Evolutionary conservation across 768 basidiomycete species (phyloP).

Genomic region (Collybiopsis luxurians): DNA sequence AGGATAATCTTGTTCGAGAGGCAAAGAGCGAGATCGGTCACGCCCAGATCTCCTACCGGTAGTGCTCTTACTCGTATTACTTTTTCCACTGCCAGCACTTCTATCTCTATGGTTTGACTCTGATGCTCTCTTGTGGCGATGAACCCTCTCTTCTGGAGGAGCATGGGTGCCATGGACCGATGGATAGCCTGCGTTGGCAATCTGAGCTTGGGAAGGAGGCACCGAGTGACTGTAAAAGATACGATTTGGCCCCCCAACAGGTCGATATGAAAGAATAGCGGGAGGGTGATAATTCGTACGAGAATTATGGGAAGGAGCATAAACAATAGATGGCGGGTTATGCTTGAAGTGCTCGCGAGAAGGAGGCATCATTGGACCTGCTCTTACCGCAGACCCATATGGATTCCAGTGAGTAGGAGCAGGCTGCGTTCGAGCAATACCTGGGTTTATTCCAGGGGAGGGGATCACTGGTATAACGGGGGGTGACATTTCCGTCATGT

Average conservation of each 20-base stretch:
- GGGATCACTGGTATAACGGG: slow-evolving; percentile 12
- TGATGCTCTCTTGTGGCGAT: slow-evolving; percentile 21
- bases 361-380: slow-evolving; percentile 34
- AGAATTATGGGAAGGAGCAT: slow-evolving; percentile 51
- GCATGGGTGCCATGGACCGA: slow-evolving; percentile 38
- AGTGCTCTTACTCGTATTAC: slow-evolving; percentile 15
- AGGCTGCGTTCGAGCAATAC: slow-evolving; percentile 39
- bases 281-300: slow-evolving; percentile 58
- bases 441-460: slow-evolving; percentile 26
- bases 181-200: slow-evolving; percentile 32
- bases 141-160: slow-evolving; percentile 11
- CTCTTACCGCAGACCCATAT: slow-evolving; percentile 14
- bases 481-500: slow-evolving; percentile 18
- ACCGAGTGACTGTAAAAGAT: slow-evolving; percentile 70
- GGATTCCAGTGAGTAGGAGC: slow-evolving; percentile 29
- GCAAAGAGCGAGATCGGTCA: slow-evolving; percentile 23
- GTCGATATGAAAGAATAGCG: slow-evolving; percentile 53
- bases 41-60: slow-evolving; percentile 20
- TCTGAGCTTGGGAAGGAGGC: slow-evolving; percentile 38
- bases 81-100: slow-evolving; percentile 19
- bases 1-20: slow-evolving; percentile 13
- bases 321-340: slow-evolving; percentile 56
- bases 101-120: slow-evolving; percentile 34
- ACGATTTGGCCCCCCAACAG: slow-evolving; percentile 52
- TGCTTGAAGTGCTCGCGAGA: slow-evolving; percentile 26